phyloP scores from a whole-genome alignment of 163 green algal species.

The Coccomyxa subellipsoidea region DNA sequence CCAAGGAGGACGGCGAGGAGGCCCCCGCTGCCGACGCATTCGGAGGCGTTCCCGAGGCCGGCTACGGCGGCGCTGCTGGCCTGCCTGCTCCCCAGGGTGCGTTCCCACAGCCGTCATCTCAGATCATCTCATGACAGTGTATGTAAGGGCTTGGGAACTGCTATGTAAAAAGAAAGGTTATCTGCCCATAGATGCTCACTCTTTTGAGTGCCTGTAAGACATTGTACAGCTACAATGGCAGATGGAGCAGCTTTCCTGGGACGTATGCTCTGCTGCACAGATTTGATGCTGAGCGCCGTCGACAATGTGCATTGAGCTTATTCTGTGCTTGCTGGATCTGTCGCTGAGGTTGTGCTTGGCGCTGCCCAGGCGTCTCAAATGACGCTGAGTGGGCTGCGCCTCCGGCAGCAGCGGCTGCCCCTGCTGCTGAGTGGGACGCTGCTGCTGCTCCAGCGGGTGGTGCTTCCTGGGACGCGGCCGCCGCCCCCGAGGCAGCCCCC shows the following conservation, averaged over 20 bases:
- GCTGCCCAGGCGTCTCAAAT: not conserved
- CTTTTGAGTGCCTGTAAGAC: not conserved
- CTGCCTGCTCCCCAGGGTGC: conserved; percentile 34
- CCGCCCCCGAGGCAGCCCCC: conserved; percentile 6
- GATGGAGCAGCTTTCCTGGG: too few relatives aligned
- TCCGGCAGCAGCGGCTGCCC: not conserved
- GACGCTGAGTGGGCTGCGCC: not conserved
- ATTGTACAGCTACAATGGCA: not conserved
- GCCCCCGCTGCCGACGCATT: conserved; percentile 32
- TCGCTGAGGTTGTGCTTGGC: not conserved
- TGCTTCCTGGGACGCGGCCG: conserved; percentile 21
- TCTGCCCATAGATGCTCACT: not conserved
- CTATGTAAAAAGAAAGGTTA: not conserved
- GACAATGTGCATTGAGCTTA: too few relatives aligned
- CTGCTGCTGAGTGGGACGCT: not conserved
- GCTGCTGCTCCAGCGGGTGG: not conserved
- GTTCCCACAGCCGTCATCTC: not conserved
- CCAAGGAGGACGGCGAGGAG: conserved; percentile 68
- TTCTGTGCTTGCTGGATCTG: too few relatives aligned
- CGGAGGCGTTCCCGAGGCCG: conserved; percentile 39
- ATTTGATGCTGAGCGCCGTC: too few relatives aligned
- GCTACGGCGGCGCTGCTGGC: conserved; percentile 21
- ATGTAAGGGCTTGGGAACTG: not conserved
- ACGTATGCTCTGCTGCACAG: too few relatives aligned
- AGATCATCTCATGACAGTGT: conserved; percentile 16